phyloP scores from a whole-genome alignment of 768 basidiomycete species.

The Mycena haematopus region DNA sequence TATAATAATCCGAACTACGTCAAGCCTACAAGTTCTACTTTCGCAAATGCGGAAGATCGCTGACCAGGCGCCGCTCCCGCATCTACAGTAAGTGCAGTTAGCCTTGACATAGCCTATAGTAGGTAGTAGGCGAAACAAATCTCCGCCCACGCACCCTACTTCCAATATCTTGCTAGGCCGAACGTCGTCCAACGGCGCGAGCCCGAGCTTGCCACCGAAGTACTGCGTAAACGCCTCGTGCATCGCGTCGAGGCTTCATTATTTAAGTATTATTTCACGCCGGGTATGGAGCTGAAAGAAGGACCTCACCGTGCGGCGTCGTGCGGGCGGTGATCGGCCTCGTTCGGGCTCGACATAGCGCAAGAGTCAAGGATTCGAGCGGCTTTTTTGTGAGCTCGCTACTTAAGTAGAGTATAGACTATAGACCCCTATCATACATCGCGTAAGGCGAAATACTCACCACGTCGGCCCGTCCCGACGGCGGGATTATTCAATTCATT shows the following conservation, averaged over 20 bases:
- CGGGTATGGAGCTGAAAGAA: too few species aligned
- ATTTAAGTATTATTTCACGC: too few species aligned
- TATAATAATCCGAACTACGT: not conserved
- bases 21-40: not conserved
- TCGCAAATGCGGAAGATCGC: not conserved
- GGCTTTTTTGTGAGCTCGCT: too few species aligned
- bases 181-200: not conserved
- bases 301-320: too few species aligned
- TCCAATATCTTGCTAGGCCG: not conserved
- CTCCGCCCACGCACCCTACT: not conserved
- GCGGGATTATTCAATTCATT: too few species aligned
- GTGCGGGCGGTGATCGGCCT: too few species aligned
- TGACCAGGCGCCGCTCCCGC: constrained; percentile 12
- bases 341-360: too few species aligned
- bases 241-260: not conserved
- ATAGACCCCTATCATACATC: too few species aligned
- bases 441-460: too few species aligned
- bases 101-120: not conserved
- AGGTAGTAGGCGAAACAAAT: not conserved
- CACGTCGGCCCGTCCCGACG: too few species aligned
- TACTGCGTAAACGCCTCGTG: not conserved
- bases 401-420: too few species aligned
- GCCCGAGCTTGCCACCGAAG: not conserved
- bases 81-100: not conserved
- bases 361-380: too few species aligned